Evolutionary conservation across 2,329 filamentous ascomycete species (phyloP).

Genomic region (Paradendryphiella salina): DNA sequence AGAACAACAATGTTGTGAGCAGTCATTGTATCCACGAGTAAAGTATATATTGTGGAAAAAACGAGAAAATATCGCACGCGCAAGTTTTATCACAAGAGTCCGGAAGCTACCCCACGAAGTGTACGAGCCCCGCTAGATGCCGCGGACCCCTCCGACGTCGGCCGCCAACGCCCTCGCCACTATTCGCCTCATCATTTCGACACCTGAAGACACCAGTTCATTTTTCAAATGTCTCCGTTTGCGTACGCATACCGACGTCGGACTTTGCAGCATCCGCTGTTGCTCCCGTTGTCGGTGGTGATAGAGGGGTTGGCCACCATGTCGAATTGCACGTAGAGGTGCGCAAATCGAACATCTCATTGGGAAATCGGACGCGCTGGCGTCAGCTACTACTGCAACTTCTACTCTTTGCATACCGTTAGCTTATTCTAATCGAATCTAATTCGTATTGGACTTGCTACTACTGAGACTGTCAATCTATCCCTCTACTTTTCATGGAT

Average conservation of each 20-base stretch:
- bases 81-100: conserved; percentile 5
- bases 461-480: too few relatives aligned
- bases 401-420: too few relatives aligned
- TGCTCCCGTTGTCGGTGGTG: background rate
- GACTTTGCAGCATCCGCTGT: background rate
- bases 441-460: too few relatives aligned
- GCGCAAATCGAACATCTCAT: too few relatives aligned
- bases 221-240: background rate
- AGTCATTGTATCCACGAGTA: conserved; percentile 36
- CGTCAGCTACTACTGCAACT: too few relatives aligned
- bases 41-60: background rate
- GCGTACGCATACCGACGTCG: background rate
- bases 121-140: conserved; percentile 7
- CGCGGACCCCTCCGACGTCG: conserved; percentile 11
- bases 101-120: conserved; percentile 12
- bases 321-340: too few relatives aligned
- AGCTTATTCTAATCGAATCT: too few relatives aligned
- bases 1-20: conserved; percentile 50
- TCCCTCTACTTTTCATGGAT: too few relatives aligned
- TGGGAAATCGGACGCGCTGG: too few relatives aligned
- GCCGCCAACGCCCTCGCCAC: background rate
- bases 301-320: background rate
- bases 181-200: conserved; percentile 1
- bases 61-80: background rate
- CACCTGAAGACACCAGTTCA: background rate